Evolutionary conservation across 2,329 filamentous ascomycete species (phyloP), one percentile per base, ranked within the genome.

Genomic region (Calycina marina): DNA sequence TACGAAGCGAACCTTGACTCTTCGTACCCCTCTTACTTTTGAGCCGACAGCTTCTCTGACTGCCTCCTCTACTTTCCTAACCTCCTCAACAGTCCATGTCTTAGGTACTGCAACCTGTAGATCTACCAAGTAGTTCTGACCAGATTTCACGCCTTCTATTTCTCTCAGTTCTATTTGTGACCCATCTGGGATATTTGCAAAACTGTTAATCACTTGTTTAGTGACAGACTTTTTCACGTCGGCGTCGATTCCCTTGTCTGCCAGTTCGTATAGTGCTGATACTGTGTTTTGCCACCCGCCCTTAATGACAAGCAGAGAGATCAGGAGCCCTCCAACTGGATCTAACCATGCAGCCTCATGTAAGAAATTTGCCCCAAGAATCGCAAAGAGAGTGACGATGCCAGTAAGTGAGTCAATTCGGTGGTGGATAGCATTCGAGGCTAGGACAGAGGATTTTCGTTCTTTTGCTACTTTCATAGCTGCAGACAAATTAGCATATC

Each of bases 391-490:
- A 2, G 90, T 92, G 35, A 96, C 90, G 47, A 96, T 81, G 43
- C 88, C 88, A 2, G 90, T 98, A 35, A 94, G 68, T 37, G 85
- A 93, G 58, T 98, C 90, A 52, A 98, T 77, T 39, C 90, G 83
- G 62, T 96, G 90, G 59, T 98, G 90, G 43, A 96, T 69, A 37
- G 90, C 88, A 52, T 98, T 98, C 37, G 86, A 94, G 24, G 88
- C 86, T 14, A 98, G 72, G 38, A 98, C 85, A 5, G 86, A 92
- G 9, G 88, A 96, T 53, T 93, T 93, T 55, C 88, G 82, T 58
- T 93, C 83, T 47, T 75, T 75, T 28, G 90, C 90, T 39, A 98
- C 74, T 62, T 94, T 96, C 77, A 96, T 92, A 31, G 84, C 83
- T 92, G 46, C 17, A 34, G 36, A 24, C 8, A 20, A n/a, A 37